These are phyloP conservation scores for Chaetomiaceae sp. DNA, from an alignment of 2,329 filamentous ascomycete species.

Conservation along the genomic window DNA sequence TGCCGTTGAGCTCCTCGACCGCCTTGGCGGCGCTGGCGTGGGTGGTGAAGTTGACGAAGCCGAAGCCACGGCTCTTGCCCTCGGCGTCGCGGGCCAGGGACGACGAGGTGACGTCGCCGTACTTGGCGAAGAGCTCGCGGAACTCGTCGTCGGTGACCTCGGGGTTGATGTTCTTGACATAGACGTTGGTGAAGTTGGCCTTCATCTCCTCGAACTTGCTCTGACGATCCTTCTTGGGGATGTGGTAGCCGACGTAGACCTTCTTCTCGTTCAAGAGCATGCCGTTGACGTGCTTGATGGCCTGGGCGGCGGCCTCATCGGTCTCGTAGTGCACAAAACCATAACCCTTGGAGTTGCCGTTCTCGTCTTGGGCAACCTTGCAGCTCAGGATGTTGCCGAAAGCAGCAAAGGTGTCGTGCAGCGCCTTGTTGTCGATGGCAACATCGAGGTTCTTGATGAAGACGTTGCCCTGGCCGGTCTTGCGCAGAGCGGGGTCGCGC, in stretches of 20 bases:
- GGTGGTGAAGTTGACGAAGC: conserved; percentile 91
- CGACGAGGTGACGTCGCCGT: conserved; percentile 90
- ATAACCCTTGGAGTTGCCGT: conserved; percentile 95
- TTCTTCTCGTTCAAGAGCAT: conserved; percentile 99
- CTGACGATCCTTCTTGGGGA: conserved; percentile 99
- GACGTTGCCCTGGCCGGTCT: conserved; percentile 98
- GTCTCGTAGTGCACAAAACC: conserved; percentile 99
- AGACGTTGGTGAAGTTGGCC: conserved; percentile 99
- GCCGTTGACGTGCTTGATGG: conserved; percentile 99
- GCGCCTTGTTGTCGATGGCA: conserved; percentile 99
- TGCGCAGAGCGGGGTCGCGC: conserved; percentile 96
- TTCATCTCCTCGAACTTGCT: conserved; percentile 99
- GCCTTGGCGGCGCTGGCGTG: conserved; percentile 83
- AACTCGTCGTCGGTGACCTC: conserved; percentile 93
- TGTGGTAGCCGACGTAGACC: conserved; percentile 98
- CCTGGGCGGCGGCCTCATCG: conserved; percentile 90
- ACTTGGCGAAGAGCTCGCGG: conserved; percentile 86
- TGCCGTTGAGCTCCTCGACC: conserved; percentile 87
- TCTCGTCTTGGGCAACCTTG: conserved; percentile 98
- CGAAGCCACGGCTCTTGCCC: conserved; percentile 91
- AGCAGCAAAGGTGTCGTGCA: conserved; percentile 97
- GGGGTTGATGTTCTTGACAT: conserved; percentile 92
- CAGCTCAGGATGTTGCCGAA: conserved; percentile 99
- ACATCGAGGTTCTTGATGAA: conserved; percentile 99
- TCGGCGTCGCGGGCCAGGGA: conserved; percentile 86